Evolutionary conservation across 768 basidiomycete genomes (phyloP).

Genomic region (Leucosporidium creatinivorum): DNA sequence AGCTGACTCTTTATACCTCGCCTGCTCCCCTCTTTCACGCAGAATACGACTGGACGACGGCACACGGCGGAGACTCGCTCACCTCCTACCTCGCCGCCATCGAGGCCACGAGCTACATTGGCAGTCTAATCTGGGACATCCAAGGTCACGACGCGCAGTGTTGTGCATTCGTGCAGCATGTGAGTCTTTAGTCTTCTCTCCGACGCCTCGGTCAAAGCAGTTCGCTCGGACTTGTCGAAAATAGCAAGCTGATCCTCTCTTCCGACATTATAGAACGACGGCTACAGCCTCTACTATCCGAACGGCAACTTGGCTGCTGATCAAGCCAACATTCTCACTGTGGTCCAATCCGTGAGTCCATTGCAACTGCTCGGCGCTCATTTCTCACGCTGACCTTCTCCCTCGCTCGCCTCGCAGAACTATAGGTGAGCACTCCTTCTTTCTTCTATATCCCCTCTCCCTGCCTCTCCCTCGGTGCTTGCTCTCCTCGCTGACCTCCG

Average conservation of each 20-base stretch:
- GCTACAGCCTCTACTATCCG: background rate
- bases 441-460: background rate
- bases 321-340: background rate
- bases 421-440: background rate
- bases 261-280: background rate
- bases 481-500: background rate
- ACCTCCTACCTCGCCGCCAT: background rate
- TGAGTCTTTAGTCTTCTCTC: background rate
- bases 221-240: background rate
- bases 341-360: background rate
- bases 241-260: background rate
- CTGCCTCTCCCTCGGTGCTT: background rate
- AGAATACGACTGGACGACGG: constrained; percentile 7
- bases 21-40: background rate
- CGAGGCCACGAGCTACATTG: background rate
- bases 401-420: too few species aligned
- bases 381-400: background rate
- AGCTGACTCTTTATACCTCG: too few species aligned
- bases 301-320: constrained; percentile 9
- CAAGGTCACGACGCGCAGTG: constrained; percentile 4
- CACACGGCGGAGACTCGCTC: background rate
- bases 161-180: constrained; percentile 6
- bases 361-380: background rate
- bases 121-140: constrained; percentile 3
- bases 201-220: too few species aligned